Evolutionary conservation across 2,329 filamentous ascomycete genomes (phyloP).

Genomic region (Penicillium sp.): DNA sequence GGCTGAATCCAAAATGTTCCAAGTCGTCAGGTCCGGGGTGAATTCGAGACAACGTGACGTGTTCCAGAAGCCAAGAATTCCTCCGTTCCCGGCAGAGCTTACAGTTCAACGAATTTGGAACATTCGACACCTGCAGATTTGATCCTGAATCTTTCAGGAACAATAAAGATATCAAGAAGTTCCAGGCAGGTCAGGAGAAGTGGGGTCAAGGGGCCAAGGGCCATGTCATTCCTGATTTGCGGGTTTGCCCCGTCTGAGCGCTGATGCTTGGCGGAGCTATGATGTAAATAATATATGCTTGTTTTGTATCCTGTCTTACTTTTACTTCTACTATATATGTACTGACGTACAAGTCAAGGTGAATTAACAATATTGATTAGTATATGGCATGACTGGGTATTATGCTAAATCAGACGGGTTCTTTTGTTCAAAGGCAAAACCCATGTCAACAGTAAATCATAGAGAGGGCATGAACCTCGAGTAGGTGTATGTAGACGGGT

Average conservation of each 20-base stretch:
- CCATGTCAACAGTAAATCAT: constrained; percentile 18
- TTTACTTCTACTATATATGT: neutral
- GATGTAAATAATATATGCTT: neutral
- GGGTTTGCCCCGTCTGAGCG: constrained; percentile 2
- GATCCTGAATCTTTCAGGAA: neutral
- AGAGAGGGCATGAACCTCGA: constrained; percentile 15
- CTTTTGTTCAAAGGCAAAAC: constrained; percentile 11
- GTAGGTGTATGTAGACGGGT: constrained; percentile 13
- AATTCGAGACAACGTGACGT: neutral
- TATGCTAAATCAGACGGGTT: constrained; percentile 20
- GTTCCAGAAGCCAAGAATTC: constrained; percentile 1
- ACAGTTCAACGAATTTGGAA: neutral
- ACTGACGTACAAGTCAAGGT: neutral
- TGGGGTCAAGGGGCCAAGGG: constrained; percentile 5
- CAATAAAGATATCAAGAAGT: neutral
- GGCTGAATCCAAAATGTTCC: neutral
- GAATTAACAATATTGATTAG: constrained; percentile 6
- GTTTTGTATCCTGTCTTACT: neutral
- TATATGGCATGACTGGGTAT: constrained; percentile 18
- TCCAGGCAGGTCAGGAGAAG: constrained; percentile 8
- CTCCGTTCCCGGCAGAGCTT: neutral
- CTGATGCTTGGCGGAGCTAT: constrained; percentile 6
- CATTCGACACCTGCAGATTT: neutral
- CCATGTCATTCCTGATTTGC: constrained; percentile 8
- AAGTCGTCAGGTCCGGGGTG: neutral